Base-by-base conservation (phyloP, 2,329 filamentous ascomycete species). In the Incumbomyces delicatus region DNA sequence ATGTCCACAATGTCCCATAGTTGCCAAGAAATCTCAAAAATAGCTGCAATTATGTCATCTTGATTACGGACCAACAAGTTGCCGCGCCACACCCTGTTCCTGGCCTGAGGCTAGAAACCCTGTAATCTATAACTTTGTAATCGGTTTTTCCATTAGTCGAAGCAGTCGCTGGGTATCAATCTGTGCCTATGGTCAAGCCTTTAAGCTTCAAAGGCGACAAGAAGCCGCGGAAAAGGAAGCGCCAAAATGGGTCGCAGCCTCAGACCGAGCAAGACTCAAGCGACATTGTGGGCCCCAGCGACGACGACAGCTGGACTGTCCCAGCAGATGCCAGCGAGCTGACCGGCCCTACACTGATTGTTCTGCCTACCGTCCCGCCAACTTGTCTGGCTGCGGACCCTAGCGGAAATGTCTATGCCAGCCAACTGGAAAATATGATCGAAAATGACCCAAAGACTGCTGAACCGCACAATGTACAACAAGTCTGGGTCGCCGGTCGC, bases 171-270 rank as follows among this genome's bases (percentile, higher is more conserved):
- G 8, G 5, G 8, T 27, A 5, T 8, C 4, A 8, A 7, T 31
- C 12, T 29, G 18, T 11, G 20, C 17, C 20, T 3, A 45, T 45
- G 42, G 65, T 94, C 57, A 95, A 94, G 65, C 82, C 90, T 40
- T 77, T 98, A 49, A 75, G 80, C 41, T 98, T 98, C 75, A 98
- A 98, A 70, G 92, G 92, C 73, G 92, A 98, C 70, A 95, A 94
- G 68, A 92, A 92, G 70, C 70, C 78, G 50, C 57, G 55, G 43
- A 95, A 95, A 74, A 78, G 87, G 64, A 95, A 95, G 75, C 80
- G 85, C 57, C 69, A 69, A 36, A 72, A 78, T n/a, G 29, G 20
- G 12, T 39, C 42, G 56, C 18, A 30, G 22, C 58, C 57, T 40
- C 54, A 46, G 33, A 56, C 55, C 38, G 61, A 59, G 41, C 64